These are phyloP conservation scores for Triticum timopheevii DNA, from an alignment of 176 grass and related monocot genomes.

Conservation along the genomic window DNA sequence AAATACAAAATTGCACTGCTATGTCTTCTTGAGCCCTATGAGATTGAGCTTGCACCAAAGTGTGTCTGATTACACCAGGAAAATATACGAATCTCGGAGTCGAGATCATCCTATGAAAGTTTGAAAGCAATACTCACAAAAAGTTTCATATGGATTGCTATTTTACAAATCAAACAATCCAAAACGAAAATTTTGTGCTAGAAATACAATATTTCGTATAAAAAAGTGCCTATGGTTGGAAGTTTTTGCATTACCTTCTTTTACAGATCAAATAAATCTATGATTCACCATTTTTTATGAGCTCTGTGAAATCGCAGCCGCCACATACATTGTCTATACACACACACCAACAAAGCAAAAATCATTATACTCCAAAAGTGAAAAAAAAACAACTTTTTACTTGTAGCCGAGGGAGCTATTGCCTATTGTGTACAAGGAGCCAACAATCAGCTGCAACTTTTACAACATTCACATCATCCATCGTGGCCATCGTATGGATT, in stretches of 20 bases:
- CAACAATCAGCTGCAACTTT: conserved; percentile 3
- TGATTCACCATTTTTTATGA: conserved; percentile 11
- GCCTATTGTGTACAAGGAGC: conserved; percentile 32
- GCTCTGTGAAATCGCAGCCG: conserved; percentile 1
- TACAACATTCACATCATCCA: neutral
- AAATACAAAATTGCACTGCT: neutral
- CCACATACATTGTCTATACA: conserved; percentile 29
- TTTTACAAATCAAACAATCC: neutral
- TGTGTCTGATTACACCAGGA: neutral
- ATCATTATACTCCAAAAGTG: conserved; percentile 16
- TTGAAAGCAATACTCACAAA: neutral
- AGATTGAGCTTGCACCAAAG: neutral
- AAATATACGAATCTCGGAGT: neutral
- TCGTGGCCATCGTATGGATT: neutral
- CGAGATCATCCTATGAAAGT: neutral
- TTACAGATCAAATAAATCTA: neutral
- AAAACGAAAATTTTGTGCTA: neutral
- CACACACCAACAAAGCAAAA: conserved; percentile 15
- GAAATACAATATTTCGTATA: neutral
- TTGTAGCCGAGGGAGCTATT: conserved; percentile 7
- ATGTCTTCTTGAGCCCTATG: neutral
- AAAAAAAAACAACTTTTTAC: neutral
- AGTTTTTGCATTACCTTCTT: neutral
- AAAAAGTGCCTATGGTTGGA: neutral
- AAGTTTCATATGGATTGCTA: neutral